Evolutionary conservation across 1,284 basidiomycete species (phyloP).

Genomic region (Rhodotorula sp.): DNA sequence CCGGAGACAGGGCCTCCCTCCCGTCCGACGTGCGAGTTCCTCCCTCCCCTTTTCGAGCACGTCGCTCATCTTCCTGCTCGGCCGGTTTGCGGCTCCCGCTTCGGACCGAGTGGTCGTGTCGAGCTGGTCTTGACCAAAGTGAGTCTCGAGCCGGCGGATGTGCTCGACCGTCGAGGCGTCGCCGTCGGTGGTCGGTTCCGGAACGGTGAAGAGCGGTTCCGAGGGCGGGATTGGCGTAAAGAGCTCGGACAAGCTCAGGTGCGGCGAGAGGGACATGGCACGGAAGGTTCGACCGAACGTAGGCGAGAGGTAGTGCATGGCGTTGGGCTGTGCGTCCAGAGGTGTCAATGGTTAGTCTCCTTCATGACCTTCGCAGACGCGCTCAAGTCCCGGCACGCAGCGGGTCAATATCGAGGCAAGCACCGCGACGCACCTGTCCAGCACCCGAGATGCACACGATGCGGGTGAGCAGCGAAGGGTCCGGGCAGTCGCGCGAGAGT

Average conservation of each 20-base stretch:
- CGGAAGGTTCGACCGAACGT: slow-evolving; percentile 7
- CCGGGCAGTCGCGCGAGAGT: slow-evolving; percentile 58
- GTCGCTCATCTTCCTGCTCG: neutral
- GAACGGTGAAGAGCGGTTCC: slow-evolving; percentile 1
- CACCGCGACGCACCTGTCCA: slow-evolving; percentile 58
- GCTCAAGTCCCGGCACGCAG: neutral
- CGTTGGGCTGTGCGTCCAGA: slow-evolving; percentile 1
- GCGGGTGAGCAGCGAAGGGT: slow-evolving; percentile 59
- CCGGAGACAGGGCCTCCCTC: neutral
- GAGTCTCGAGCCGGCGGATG: slow-evolving; percentile 4
- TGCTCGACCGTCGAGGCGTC: slow-evolving; percentile 4
- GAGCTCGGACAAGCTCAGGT: slow-evolving; percentile 14
- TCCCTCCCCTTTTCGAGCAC: neutral
- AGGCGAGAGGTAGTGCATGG: slow-evolving; percentile 21
- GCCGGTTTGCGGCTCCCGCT: no score
- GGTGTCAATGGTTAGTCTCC: neutral
- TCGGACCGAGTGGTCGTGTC: neutral
- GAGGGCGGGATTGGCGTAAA: slow-evolving; percentile 3
- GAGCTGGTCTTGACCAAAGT: slow-evolving; percentile 12
- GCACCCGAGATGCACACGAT: slow-evolving; percentile 71
- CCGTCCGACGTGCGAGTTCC: slow-evolving; percentile 1
- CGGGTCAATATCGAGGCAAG: neutral
- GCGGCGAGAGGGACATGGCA: neutral
- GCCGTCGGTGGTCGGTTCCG: neutral
- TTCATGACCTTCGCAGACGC: neutral